Conservation (phyloP, 129 eudicot species). For the Flaveria ramosissima region DNA sequence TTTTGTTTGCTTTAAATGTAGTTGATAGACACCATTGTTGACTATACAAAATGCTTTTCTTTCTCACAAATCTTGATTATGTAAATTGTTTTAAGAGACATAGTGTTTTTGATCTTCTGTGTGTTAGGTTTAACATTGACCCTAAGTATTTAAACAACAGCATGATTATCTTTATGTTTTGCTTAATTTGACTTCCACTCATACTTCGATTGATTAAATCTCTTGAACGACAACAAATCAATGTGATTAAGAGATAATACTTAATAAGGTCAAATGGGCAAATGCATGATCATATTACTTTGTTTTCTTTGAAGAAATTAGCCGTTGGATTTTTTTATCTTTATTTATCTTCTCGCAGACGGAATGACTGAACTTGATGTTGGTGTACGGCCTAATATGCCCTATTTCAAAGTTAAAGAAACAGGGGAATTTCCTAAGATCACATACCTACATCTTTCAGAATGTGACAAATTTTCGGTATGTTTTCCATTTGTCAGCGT, state of each 20-base stretch:
- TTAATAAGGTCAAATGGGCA: neutral
- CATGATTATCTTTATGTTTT: constrained; percentile 1
- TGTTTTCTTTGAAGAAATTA: no score
- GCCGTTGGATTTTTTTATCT: constrained; percentile 3
- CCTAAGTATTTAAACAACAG: neutral
- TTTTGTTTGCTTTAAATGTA: neutral
- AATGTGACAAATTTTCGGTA: constrained; percentile 89
- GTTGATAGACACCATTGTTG: constrained; percentile 11
- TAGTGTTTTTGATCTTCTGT: neutral
- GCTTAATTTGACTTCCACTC: neutral
- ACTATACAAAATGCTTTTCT: neutral
- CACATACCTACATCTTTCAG: constrained; percentile 73
- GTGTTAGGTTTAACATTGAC: constrained; percentile 17
- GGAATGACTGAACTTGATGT: constrained; percentile 64
- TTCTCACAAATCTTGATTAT: neutral
- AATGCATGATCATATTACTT: constrained; percentile 6
- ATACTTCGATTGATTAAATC: neutral
- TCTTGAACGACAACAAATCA: constrained; percentile 5
- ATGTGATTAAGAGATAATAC: neutral
- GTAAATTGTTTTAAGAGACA: neutral
- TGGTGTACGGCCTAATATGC: constrained; percentile 67
- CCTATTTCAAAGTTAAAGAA: constrained; percentile 50
- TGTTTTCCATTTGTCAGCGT: constrained; percentile 5
- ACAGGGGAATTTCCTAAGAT: constrained; percentile 52
- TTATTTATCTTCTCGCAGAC: constrained; percentile 38